A percentile compares a stretch with the other conserved stretches of the same genome.
These are phyloP conservation scores for Entelexis sorbosivorans DNA, from an alignment of 1,139 yeast species.

Conservation along the genomic window DNA sequence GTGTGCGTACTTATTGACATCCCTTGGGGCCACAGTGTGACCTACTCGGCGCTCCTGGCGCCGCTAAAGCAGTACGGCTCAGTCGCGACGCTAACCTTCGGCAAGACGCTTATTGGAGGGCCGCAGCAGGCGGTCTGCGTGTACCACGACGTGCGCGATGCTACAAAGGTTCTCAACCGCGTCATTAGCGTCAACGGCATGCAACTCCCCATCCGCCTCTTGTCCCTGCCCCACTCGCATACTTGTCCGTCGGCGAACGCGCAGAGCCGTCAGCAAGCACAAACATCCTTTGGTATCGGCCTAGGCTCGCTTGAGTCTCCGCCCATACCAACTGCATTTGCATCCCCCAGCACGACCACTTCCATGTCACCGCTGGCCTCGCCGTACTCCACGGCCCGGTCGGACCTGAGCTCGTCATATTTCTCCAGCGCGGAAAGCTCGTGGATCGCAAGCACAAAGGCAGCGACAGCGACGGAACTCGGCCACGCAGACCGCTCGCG, in stretches of 20 bases:
- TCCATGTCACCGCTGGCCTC: neutral
- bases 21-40: constrained; percentile 5
- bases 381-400: neutral
- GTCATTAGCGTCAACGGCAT: neutral
- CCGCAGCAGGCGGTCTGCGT: constrained; percentile 1
- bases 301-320: neutral
- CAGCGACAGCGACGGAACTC: neutral
- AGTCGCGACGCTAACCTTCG: neutral
- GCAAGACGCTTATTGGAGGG: neutral
- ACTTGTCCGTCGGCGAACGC: neutral
- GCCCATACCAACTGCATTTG: neutral
- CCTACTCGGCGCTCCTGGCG: neutral
- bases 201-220: neutral
- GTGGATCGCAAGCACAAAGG: neutral
- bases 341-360: neutral
- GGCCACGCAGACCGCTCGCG: neutral
- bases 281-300: neutral
- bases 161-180: neutral
- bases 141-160: constrained; percentile 4
- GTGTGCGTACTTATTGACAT: constrained; percentile 4
- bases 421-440: neutral
- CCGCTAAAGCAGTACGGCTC: constrained; percentile 3
- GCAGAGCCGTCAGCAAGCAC: neutral
- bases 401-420: neutral
- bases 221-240: neutral